Evolutionary conservation across 208 protist species (phyloP), one percentile per base, ranked within the genome.

Genomic region (Trypanosoma rangeli): DNA sequence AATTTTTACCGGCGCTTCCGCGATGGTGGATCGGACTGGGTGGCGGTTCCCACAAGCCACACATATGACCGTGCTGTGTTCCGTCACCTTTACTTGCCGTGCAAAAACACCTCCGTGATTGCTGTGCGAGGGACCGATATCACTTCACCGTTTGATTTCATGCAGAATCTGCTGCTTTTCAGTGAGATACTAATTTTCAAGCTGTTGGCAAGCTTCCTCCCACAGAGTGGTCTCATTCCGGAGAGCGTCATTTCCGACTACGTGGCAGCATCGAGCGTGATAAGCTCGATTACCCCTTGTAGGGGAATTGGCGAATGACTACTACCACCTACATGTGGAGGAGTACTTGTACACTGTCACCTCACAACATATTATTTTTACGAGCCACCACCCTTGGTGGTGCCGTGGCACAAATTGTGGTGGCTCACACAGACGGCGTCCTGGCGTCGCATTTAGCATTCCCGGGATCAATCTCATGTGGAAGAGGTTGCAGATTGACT

Each of bases 151-250:
- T 67, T 73, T 57, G 74, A 79, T 49, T 33, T 79, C 18, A 20
- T 79, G 37, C 74, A 79, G 64, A 75, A 79, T 31, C 42, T 79
- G 20, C 56, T 76, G 22, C 48, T 79, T 46, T 79, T 76, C 52
- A 61, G 61, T 59, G 74, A 79, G 24, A 73, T 55, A 20, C 26
- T 55, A 26, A 10, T 79, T 24, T 72, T 79, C n/a, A 63, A 69
- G 29, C 35, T 73, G 49, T 20, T 79, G 16, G 60, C 74, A 42
- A 70, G 58, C 33, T 31, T 79, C 9, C 55, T 79, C 48, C 74
- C 74, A 24, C 28, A 61, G 31, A 31, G 29, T 18, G 44, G 67
- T 28, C 46, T 79, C 22, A 70, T 79, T 53, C 68, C 74, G 26
- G 69, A 75, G 49, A 20, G 60, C 31, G 52, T 79, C 42, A 67